These are phyloP conservation scores for Tothia fuscella DNA, from an alignment of 2,329 filamentous ascomycete genomes.

Conservation along the genomic window DNA sequence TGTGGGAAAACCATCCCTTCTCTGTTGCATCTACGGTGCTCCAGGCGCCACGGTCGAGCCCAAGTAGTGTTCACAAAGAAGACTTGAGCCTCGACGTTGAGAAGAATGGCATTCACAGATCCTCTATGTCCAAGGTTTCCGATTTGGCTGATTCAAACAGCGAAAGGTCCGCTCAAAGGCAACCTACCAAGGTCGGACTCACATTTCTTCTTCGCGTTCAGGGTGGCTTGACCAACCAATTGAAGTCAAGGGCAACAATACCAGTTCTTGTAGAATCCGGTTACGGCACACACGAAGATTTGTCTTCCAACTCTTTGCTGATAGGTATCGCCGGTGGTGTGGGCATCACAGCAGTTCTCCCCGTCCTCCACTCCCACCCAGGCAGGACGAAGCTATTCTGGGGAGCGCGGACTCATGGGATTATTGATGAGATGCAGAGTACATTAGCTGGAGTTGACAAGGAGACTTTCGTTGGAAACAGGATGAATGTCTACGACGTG, in stretches of 20 bases:
- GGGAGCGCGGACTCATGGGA: slow-evolving; percentile 22
- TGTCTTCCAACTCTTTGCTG: slow-evolving; percentile 16
- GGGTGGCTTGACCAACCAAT: slow-evolving; percentile 26
- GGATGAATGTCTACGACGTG: slow-evolving; percentile 23
- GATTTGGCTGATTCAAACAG: too few species aligned
- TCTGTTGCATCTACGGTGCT: slow-evolving; percentile 14
- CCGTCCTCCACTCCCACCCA: slow-evolving; percentile 22
- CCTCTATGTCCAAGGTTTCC: too few species aligned
- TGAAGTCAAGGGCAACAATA: slow-evolving; percentile 16
- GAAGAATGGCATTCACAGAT: too few species aligned
- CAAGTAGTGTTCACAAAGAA: too few species aligned
- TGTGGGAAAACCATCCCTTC: slow-evolving; percentile 44
- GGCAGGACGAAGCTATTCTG: slow-evolving; percentile 29
- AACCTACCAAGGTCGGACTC: slow-evolving; percentile 16
- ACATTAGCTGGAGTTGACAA: slow-evolving; percentile 22
- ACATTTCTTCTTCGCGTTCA: slow-evolving; percentile 28
- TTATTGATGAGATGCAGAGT: slow-evolving; percentile 22
- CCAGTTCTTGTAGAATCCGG: slow-evolving; percentile 31
- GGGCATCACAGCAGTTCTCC: slow-evolving; percentile 34
- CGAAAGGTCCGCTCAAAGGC: not conserved
- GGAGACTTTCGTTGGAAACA: slow-evolving; percentile 24
- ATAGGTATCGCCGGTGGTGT: slow-evolving; percentile 32
- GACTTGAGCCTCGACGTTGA: too few species aligned
- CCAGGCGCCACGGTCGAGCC: not conserved
- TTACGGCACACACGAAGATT: slow-evolving; percentile 25